These are phyloP conservation scores for Daphne laureola DNA, from an alignment of 441 rosid species.

Conservation along the genomic window DNA sequence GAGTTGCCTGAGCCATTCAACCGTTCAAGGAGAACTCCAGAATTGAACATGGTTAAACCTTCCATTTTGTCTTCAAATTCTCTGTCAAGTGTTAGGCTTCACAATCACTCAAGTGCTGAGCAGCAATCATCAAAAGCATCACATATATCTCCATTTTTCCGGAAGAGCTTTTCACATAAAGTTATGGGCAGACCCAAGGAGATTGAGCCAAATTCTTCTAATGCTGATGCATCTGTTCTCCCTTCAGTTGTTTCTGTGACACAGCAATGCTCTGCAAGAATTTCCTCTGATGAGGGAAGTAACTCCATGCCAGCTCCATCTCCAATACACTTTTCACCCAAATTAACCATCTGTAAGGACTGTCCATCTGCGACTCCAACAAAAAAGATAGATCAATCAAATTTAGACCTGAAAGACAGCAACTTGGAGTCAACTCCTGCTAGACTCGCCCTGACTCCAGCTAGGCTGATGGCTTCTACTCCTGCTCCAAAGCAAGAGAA, in stretches of 20 bases:
- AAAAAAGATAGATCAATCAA: conserved; percentile 19
- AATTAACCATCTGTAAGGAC: conserved; percentile 7
- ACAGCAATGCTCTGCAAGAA: conserved; percentile 9
- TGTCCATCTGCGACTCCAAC: conserved; percentile 30
- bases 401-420: conserved; percentile 12
- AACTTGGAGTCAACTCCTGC: conserved; percentile 45
- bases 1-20: conserved; percentile 64
- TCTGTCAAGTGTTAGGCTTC: conserved; percentile 7
- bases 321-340: conserved; percentile 13
- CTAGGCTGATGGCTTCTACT: conserved; percentile 36
- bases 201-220: not conserved
- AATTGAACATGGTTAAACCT: conserved; percentile 5
- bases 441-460: conserved; percentile 41
- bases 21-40: conserved; percentile 15
- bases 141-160: conserved; percentile 33
- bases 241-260: conserved; percentile 14
- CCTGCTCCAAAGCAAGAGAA: conserved; percentile 31
- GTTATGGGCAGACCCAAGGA: conserved; percentile 6
- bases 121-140: conserved; percentile 34
- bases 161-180: conserved; percentile 36
- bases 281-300: conserved; percentile 16
- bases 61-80: conserved; percentile 13
- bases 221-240: conserved; percentile 11
- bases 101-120: conserved; percentile 11
- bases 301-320: conserved; percentile 13